Percentiles rank a stretch among this genome's conserved stretches.
Conservation (phyloP, 2,329 filamentous ascomycete species). For the Paecilomyces niveus region DNA sequence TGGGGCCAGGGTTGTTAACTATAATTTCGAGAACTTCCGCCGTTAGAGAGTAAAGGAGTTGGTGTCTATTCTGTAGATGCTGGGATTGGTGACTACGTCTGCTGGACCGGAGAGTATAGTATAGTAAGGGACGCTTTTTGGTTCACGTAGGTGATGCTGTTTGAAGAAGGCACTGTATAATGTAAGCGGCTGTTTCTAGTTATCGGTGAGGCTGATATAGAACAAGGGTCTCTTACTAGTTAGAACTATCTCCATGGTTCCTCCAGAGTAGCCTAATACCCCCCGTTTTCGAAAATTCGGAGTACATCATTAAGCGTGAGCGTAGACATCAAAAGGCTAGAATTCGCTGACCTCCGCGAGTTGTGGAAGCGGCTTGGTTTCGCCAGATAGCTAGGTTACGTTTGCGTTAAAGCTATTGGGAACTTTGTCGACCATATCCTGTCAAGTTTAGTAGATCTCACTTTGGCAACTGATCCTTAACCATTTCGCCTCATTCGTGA, state of each 20-base stretch:
- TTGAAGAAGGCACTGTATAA: conserved; percentile 1
- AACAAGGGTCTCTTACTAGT: conserved; percentile 6
- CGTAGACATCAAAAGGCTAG: conserved; percentile 3
- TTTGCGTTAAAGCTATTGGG: conserved; percentile 5
- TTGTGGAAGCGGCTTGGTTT: conserved; percentile 4
- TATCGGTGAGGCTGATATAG: not conserved
- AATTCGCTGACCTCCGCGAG: conserved; percentile 2
- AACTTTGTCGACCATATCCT: not conserved
- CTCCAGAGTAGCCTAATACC: conserved; percentile 6
- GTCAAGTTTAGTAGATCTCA: not conserved
- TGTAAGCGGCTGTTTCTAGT: conserved; percentile 6
- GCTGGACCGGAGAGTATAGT: not conserved
- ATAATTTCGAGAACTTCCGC: not conserved
- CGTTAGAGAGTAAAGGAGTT: not conserved
- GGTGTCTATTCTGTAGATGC: not conserved
- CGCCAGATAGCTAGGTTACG: conserved; percentile 6
- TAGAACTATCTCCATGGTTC: conserved; percentile 8
- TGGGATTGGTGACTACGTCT: not conserved
- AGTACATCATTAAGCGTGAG: conserved; percentile 4
- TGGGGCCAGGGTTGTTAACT: not conserved
- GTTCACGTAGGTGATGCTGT: not conserved
- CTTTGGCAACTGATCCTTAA: not conserved
- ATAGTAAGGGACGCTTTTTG: not conserved
- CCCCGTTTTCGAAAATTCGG: conserved; percentile 5
- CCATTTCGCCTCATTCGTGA: conserved; percentile 7